Conservation (phyloP, 1,284 basidiomycete species). For the Tylopilus orsonianus region DNA sequence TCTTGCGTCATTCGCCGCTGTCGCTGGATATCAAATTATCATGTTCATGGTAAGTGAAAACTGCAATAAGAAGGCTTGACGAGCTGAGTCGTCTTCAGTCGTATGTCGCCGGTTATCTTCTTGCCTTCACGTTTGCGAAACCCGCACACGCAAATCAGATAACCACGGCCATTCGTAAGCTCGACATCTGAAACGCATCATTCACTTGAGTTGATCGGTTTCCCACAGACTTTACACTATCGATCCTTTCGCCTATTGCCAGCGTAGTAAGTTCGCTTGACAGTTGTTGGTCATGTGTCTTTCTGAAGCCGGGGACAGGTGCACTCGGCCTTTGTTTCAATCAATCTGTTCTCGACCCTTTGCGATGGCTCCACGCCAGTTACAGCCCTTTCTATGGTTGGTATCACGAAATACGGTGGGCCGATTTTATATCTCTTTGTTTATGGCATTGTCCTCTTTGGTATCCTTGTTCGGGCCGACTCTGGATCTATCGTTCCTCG, state of each 20-base stretch:
- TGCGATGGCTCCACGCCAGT: slow-evolving; percentile 59
- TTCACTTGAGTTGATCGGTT: not conserved
- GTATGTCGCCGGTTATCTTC: slow-evolving; percentile 64
- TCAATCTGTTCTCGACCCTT: slow-evolving; percentile 76
- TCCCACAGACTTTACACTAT: slow-evolving; percentile 65
- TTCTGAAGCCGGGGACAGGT: not conserved
- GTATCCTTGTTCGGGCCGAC: slow-evolving; percentile 60
- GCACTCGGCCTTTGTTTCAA: slow-evolving; percentile 27
- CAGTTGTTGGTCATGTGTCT: not conserved
- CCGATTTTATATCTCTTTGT: slow-evolving; percentile 75
- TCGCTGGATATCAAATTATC: slow-evolving; percentile 74
- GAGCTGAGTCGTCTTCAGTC: slow-evolving; percentile 39
- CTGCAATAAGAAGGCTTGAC: too few relatives aligned
- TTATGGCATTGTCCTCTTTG: slow-evolving; percentile 52
- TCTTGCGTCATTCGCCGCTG: slow-evolving; percentile 70
- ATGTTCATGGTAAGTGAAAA: slow-evolving; percentile 59
- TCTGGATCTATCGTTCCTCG: slow-evolving; percentile 51
- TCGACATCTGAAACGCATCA: not conserved
- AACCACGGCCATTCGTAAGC: slow-evolving; percentile 58
- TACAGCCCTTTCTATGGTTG: slow-evolving; percentile 47
- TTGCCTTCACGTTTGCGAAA: slow-evolving; percentile 70
- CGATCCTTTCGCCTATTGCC: slow-evolving; percentile 66
- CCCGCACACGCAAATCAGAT: slow-evolving; percentile 51
- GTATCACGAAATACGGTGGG: slow-evolving; percentile 65
- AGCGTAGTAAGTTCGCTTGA: slow-evolving; percentile 53